Base-by-base conservation (phyloP, 495 filamentous ascomycete genomes). In the Tuber calosporum region DNA sequence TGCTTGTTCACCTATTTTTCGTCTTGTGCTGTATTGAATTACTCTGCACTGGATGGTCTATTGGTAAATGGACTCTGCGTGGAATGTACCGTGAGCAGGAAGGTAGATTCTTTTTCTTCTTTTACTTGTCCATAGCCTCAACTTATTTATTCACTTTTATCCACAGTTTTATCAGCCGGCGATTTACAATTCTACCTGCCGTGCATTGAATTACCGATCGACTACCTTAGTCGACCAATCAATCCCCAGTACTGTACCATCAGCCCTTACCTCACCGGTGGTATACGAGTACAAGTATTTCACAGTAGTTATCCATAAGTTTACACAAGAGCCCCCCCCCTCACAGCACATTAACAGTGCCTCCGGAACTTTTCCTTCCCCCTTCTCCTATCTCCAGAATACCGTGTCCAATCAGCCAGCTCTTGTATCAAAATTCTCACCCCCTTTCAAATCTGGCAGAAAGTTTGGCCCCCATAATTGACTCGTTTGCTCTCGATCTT, bases 91-190 rank as follows among this genome's bases (percentile, higher is more conserved):
- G 53, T 9, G 26, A 62, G 53, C 5, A 26, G 53, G 30, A 53
- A 30, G 13, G n/a, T 15, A 62, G 26, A 0, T 2, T 9, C n/a
- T 26, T 53, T 5, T 26, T 22, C n/a, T n/a, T 7, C 7, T n/a
- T 58, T 58, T 26, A 30, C 9, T 2, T 13, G 2, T 62, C 26
- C 30, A 17, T 17, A 62, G 53, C 53, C 53, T 62, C 53, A 34
- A 62, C 53, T 62, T 62, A 62, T 62, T 62, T 34, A 62, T 58
- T 26, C n/a, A 58, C 48, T 19, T 62, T 30, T 17, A 62, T 62
- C 53, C 26, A 34, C 53, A 11, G 53, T 30, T 62, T 17, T 62
- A 30, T 6, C 30, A 17, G 30, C 26, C 53, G 26, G 13, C 13
- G 26, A 62, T 34, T 34, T 26, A 34, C 26, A 34, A 19, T 62